Evolutionary conservation across 192 early-diverging fungal species (phyloP).

Genomic region (Spizellomyces punctatus): DNA sequence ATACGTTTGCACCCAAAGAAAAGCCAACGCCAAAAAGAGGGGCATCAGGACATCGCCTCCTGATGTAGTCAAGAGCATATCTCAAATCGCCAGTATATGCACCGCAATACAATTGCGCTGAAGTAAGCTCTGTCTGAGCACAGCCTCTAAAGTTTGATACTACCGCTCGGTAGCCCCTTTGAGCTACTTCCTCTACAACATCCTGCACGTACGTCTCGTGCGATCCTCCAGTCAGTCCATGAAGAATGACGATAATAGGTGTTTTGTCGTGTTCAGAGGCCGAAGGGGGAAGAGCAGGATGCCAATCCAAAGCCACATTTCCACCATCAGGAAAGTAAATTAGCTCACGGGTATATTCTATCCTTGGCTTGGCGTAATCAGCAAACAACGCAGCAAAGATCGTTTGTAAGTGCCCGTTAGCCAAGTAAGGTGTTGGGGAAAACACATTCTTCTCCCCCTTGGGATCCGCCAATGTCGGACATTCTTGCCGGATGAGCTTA

Average conservation of each 20-base stretch:
- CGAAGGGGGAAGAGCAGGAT: conserved; percentile 56
- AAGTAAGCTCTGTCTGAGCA: conserved; percentile 76
- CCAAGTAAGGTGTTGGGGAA: conserved; percentile 72
- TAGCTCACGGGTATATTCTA: conserved; percentile 64
- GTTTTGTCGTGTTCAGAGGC: conserved; percentile 41
- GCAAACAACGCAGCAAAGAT: conserved; percentile 57
- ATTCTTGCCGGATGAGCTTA: background rate
- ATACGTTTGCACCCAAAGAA: conserved; percentile 88
- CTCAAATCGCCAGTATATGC: conserved; percentile 80
- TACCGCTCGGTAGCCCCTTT: conserved; percentile 65
- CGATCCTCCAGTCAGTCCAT: conserved; percentile 91
- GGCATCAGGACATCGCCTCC: conserved; percentile 55
- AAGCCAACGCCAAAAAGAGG: conserved; percentile 84
- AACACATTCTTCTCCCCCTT: conserved; percentile 41
- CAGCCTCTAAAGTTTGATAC: conserved; percentile 92
- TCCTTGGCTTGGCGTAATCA: conserved; percentile 37
- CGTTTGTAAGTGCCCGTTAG: conserved; percentile 82
- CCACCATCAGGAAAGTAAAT: conserved; percentile 80
- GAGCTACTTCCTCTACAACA: conserved; percentile 48
- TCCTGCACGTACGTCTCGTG: conserved; percentile 87
- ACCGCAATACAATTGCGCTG: conserved; percentile 80
- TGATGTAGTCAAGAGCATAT: conserved; percentile 59
- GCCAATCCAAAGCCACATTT: conserved; percentile 86
- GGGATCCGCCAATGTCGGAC: conserved; percentile 25
- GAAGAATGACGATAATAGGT: conserved; percentile 80